Conservation (phyloP, 768 basidiomycete genomes). For the Paxillus rubicundulus region DNA sequence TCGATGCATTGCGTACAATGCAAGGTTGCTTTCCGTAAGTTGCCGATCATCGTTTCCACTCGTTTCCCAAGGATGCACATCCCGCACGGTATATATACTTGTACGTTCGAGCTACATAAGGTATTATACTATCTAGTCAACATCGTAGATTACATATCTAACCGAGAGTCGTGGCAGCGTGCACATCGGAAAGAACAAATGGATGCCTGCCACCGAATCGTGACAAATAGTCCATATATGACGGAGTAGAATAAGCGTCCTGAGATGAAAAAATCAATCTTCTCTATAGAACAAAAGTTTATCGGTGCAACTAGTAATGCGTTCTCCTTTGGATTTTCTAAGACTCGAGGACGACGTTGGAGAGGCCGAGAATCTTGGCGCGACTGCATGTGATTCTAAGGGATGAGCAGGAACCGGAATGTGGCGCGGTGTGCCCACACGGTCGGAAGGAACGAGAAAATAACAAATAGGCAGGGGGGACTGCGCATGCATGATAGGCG, state of each 20-base stretch:
- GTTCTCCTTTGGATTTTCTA: constrained; percentile 5
- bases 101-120: constrained; percentile 5
- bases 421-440: constrained; percentile 9
- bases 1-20: too few species aligned
- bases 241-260: constrained; percentile 16
- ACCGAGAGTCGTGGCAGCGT: not conserved
- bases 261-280: constrained; percentile 15
- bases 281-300: constrained; percentile 5
- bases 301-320: not conserved
- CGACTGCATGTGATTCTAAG: constrained; percentile 5
- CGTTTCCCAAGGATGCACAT: too few species aligned
- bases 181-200: constrained; percentile 13
- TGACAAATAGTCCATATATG: constrained; percentile 29
- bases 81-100: too few species aligned
- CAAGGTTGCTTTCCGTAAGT: not conserved
- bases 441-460: constrained; percentile 15
- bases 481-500: not conserved
- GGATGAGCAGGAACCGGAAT: not conserved
- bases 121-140: not conserved
- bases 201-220: constrained; percentile 3
- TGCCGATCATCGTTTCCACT: not conserved
- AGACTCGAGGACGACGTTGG: constrained; percentile 5
- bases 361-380: constrained; percentile 2
- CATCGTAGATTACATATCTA: constrained; percentile 31
- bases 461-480: constrained; percentile 2